Conservation (phyloP, 164 flowering plant genomes). For the Macadamia tetraphylla region DNA sequence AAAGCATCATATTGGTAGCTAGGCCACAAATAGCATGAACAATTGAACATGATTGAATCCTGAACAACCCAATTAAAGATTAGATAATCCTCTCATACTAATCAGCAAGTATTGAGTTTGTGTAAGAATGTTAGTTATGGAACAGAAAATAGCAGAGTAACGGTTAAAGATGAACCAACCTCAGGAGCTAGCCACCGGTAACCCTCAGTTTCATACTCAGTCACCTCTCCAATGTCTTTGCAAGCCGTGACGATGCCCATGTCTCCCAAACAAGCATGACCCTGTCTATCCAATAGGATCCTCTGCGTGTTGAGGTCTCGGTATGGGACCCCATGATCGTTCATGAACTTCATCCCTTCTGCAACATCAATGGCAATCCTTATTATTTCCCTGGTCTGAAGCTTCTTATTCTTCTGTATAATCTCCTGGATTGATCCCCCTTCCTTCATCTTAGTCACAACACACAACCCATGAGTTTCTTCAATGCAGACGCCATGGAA, state of each 20-base stretch:
- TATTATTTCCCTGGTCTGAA: constrained; percentile 63
- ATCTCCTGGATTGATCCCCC: constrained; percentile 79
- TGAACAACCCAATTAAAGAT: too few relatives aligned
- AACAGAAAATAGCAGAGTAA: not conserved
- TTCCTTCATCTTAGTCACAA: constrained; percentile 82
- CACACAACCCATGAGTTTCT: constrained; percentile 80
- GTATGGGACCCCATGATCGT: constrained; percentile 78
- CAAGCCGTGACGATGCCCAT: constrained; percentile 82
- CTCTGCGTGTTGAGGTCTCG: constrained; percentile 76
- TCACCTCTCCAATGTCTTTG: constrained; percentile 70
- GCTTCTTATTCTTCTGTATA: constrained; percentile 60
- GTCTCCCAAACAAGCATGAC: constrained; percentile 84
- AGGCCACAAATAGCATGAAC: too few relatives aligned
- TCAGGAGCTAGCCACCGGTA: constrained; percentile 97
- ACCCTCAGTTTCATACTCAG: constrained; percentile 94
- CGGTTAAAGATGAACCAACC: constrained; percentile 42
- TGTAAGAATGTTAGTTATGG: not conserved
- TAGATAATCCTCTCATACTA: too few relatives aligned
- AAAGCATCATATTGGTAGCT: too few relatives aligned
- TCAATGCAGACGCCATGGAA: constrained; percentile 76
- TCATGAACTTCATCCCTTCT: constrained; percentile 87
- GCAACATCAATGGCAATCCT: constrained; percentile 74
- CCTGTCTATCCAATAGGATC: constrained; percentile 74
- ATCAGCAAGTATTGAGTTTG: too few relatives aligned
- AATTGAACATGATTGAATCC: too few relatives aligned